Conservation (phyloP, 2,329 filamentous ascomycete genomes). For the Sodiomyces alkalinus region DNA sequence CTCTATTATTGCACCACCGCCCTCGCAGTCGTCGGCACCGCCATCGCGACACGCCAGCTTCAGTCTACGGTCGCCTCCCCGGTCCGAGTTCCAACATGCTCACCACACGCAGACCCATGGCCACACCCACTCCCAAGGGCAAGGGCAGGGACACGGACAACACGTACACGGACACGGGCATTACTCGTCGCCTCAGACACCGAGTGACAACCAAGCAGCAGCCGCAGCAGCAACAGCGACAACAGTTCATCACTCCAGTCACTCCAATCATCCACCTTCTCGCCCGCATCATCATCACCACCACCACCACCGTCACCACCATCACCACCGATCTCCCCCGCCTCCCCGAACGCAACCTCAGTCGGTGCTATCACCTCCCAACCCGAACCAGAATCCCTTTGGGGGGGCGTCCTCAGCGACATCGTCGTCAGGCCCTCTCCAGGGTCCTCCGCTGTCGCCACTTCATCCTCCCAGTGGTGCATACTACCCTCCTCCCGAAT, state of each 20-base stretch:
- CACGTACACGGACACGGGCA: too few species aligned
- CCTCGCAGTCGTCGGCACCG: slow-evolving; percentile 9
- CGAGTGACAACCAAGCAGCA: too few species aligned
- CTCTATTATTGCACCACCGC: slow-evolving; percentile 12
- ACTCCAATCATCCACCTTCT: slow-evolving; percentile 15
- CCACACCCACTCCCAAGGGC: slow-evolving; percentile 6
- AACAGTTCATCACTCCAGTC: too few species aligned
- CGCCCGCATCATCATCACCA: slow-evolving; percentile 14
- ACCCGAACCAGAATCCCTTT: slow-evolving; percentile 8
- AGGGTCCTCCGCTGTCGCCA: slow-evolving; percentile 21
- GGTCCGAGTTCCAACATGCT: slow-evolving; percentile 21
- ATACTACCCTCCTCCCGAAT: slow-evolving; percentile 18
- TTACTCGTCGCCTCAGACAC: neutral
- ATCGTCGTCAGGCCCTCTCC: slow-evolving; percentile 10
- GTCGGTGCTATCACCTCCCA: slow-evolving; percentile 10
- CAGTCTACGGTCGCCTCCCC: slow-evolving; percentile 33
- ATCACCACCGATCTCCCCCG: slow-evolving; percentile 12
- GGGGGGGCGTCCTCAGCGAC: slow-evolving; percentile 6
- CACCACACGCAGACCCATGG: slow-evolving; percentile 15
- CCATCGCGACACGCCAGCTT: slow-evolving; percentile 27
- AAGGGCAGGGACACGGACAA: too few species aligned
- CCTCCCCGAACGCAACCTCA: slow-evolving; percentile 8
- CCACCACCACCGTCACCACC: slow-evolving; percentile 13
- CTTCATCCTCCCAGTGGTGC: slow-evolving; percentile 27
- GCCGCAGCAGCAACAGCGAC: too few species aligned